phyloP scores from a whole-genome alignment of 768 basidiomycete species.

The Suillus subaureus region DNA sequence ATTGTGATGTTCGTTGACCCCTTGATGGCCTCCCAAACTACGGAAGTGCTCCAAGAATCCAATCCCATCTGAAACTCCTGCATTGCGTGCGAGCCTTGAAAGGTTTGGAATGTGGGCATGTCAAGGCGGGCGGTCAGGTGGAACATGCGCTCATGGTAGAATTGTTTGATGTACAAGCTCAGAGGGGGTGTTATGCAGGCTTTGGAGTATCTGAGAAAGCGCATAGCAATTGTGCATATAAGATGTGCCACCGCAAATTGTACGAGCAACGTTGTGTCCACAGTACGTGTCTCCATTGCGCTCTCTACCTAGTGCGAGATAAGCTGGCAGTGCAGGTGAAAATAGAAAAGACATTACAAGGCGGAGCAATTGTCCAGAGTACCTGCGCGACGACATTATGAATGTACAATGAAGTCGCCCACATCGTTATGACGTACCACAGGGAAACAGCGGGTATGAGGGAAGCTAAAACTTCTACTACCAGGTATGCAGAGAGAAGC shows the following conservation, averaged over 20 bases:
- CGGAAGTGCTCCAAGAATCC: constrained; percentile 42
- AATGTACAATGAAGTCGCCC: neutral
- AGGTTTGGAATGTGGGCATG: constrained; percentile 62
- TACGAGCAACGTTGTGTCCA: constrained; percentile 58
- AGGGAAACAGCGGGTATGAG: constrained; percentile 65
- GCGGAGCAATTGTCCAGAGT: constrained; percentile 63
- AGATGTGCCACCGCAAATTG: constrained; percentile 57
- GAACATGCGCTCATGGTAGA: constrained; percentile 66
- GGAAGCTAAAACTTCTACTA: constrained; percentile 44
- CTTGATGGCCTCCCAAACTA: constrained; percentile 63
- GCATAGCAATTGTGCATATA: constrained; percentile 47
- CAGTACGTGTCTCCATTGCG: constrained; percentile 61
- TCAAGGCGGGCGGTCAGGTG: constrained; percentile 68
- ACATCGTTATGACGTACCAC: constrained; percentile 42
- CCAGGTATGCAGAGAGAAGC: constrained; percentile 50
- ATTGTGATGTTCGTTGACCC: constrained; percentile 42
- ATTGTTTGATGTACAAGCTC: constrained; percentile 57
- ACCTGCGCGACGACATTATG: constrained; percentile 40
- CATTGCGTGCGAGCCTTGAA: constrained; percentile 56
- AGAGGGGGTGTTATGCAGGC: constrained; percentile 48
- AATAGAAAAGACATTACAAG: constrained; percentile 47
- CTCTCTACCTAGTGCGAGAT: constrained; percentile 53
- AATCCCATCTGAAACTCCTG: constrained; percentile 53
- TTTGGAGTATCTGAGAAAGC: constrained; percentile 46
- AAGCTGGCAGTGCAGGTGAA: constrained; percentile 12